phyloP scores from a whole-genome alignment of 768 basidiomycete genomes.

The Kwoniella heveanensis region DNA sequence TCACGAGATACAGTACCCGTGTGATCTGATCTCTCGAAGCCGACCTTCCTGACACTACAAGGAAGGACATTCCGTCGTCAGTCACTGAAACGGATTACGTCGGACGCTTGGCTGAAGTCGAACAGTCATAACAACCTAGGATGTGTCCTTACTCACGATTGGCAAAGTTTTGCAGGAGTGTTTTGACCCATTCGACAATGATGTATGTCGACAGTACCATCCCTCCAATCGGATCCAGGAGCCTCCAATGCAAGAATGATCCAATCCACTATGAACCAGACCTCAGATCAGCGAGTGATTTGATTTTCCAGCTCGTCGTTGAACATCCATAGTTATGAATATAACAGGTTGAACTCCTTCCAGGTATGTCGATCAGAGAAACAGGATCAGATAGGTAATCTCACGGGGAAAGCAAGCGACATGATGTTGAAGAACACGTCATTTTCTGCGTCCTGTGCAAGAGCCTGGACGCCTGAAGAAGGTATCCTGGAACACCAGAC shows the following conservation, averaged over 20 bases:
- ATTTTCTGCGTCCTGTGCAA: slow-evolving; percentile 59
- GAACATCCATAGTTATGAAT: no score
- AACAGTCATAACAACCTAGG: no score
- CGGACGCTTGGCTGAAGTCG: no score
- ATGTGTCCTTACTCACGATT: slow-evolving; percentile 55
- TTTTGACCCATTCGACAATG: slow-evolving; percentile 56
- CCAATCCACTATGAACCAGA: slow-evolving; percentile 44
- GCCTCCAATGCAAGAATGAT: slow-evolving; percentile 39
- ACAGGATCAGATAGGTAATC: no score
- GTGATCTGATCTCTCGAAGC: slow-evolving; percentile 48
- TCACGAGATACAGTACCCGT: slow-evolving; percentile 56
- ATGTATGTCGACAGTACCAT: slow-evolving; percentile 57
- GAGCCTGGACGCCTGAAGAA: slow-evolving; percentile 54
- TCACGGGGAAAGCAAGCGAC: slow-evolving; percentile 57
- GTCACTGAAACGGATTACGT: no score
- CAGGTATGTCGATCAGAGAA: no score
- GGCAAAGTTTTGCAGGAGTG: slow-evolving; percentile 56
- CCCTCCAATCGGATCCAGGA: slow-evolving; percentile 58
- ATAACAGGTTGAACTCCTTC: no score
- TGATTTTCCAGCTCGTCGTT: no score
- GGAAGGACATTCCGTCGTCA: no score
- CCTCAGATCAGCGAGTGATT: no score
- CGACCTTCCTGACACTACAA: slow-evolving; percentile 48
- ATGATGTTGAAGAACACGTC: slow-evolving; percentile 58
- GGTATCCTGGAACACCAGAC: slow-evolving; percentile 54